Percentiles rank a stretch among this genome's conserved stretches.
Conservation (phyloP, 441 rosid genomes). For the Metrosideros polymorpha region DNA sequence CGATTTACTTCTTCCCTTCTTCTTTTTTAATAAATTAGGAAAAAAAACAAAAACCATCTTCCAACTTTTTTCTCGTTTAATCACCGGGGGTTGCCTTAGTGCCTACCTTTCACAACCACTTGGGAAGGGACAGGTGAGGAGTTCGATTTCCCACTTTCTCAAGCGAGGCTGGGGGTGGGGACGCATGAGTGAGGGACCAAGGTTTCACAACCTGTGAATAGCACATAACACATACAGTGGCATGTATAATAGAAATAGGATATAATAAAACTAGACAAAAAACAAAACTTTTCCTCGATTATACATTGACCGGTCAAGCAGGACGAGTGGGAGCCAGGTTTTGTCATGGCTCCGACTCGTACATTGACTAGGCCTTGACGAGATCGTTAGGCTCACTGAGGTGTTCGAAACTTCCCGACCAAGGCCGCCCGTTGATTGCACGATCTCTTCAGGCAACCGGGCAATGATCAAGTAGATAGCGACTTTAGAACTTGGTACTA, state of each 20-base stretch:
- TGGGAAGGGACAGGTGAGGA: too few species aligned
- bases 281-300: not conserved
- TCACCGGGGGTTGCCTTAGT: too few species aligned
- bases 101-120: too few species aligned
- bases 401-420: rapidly evolving
- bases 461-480: not conserved
- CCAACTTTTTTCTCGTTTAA: not conserved
- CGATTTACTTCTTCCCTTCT: rapidly evolving
- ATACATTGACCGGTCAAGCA: not conserved
- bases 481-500: not conserved
- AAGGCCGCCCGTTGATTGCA: rapidly evolving
- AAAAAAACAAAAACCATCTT: not conserved
- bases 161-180: too few species aligned
- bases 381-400: rapidly evolving
- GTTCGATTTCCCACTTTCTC: too few species aligned
- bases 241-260: too few species aligned
- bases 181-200: too few species aligned
- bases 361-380: rapidly evolving
- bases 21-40: not conserved
- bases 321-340: not conserved
- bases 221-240: too few species aligned
- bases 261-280: too few species aligned
- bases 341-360: not conserved
- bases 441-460: rapidly evolving
- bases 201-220: too few species aligned